These are phyloP conservation scores for Aristolochia contorta DNA, from an alignment of 164 flowering plant species.

Conservation along the genomic window DNA sequence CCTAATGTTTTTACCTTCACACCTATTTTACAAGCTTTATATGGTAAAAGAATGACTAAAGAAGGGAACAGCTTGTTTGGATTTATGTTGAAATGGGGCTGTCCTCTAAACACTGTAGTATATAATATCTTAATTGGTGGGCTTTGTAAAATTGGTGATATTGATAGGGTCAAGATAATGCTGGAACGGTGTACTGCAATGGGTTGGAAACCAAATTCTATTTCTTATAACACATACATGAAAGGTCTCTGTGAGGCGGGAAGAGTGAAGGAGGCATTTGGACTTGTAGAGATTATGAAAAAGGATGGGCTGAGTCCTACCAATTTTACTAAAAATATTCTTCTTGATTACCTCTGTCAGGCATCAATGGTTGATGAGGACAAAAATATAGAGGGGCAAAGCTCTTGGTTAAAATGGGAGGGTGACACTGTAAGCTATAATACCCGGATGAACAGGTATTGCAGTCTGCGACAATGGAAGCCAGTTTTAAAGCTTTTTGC, in stretches of 20 bases:
- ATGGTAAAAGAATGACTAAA: neutral
- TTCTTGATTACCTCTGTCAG: slow-evolving; percentile 7
- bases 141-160: slow-evolving; percentile 5
- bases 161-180: slow-evolving; percentile 4
- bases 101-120: slow-evolving; percentile 3
- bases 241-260: slow-evolving; percentile 7
- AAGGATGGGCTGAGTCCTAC: slow-evolving; percentile 3
- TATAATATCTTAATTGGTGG: slow-evolving; percentile 10
- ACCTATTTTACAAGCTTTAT: slow-evolving; percentile 7
- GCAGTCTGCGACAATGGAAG: neutral
- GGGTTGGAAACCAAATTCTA: slow-evolving; percentile 11
- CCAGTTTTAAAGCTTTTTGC: neutral
- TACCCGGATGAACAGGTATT: slow-evolving; percentile 1
- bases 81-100: slow-evolving; percentile 1
- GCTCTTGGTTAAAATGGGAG: neutral
- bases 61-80: slow-evolving; percentile 2
- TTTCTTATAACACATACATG: slow-evolving; percentile 4
- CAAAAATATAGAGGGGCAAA: neutral
- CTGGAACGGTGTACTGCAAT: neutral
- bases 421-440: slow-evolving; percentile 1
- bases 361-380: slow-evolving; percentile 4
- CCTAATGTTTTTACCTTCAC: slow-evolving; percentile 8
- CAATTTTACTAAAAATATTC: slow-evolving; percentile 4
- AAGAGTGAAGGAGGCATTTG: neutral
- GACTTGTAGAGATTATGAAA: slow-evolving; percentile 3